Evolutionary conservation across 2,329 filamentous ascomycete genomes (phyloP).

Genomic region (Penicillium nordicum): DNA sequence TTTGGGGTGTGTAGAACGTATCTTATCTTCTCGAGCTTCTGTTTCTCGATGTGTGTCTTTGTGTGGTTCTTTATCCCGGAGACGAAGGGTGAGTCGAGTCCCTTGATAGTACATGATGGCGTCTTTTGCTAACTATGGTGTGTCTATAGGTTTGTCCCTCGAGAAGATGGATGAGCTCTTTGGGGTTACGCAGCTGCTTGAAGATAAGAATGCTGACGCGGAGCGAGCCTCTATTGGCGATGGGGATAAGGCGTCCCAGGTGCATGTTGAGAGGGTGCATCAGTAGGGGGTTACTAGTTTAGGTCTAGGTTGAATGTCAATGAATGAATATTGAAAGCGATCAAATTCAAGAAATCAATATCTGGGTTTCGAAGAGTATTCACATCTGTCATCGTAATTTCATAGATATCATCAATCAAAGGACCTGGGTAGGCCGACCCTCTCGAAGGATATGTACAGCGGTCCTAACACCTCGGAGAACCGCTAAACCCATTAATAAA

Average conservation of each 20-base stretch:
- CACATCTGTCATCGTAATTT: constrained; percentile 12
- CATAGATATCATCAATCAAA: constrained; percentile 11
- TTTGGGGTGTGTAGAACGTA: constrained; percentile 55
- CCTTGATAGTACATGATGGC: background rate
- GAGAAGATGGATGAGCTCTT: constrained; percentile 67
- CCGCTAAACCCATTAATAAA: background rate
- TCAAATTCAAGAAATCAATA: background rate
- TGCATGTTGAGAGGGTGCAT: constrained; percentile 14
- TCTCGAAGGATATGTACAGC: constrained; percentile 4
- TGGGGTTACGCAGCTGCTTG: constrained; percentile 52
- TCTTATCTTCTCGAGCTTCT: constrained; percentile 66
- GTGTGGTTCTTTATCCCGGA: constrained; percentile 69
- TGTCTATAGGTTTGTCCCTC: constrained; percentile 44
- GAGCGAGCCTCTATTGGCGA: constrained; percentile 13
- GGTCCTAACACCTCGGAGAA: background rate
- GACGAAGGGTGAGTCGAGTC: constrained; percentile 57
- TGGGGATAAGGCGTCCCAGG: constrained; percentile 9
- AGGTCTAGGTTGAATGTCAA: background rate
- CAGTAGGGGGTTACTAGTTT: background rate
- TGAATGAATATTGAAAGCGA: background rate
- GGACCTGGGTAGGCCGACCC: constrained; percentile 1
- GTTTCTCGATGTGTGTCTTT: constrained; percentile 62
- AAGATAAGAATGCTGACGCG: constrained; percentile 20
- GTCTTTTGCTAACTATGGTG: background rate
- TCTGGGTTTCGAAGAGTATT: background rate